phyloP scores from a whole-genome alignment of 176 grass and related monocot genomes.

The Stipa capillata region DNA sequence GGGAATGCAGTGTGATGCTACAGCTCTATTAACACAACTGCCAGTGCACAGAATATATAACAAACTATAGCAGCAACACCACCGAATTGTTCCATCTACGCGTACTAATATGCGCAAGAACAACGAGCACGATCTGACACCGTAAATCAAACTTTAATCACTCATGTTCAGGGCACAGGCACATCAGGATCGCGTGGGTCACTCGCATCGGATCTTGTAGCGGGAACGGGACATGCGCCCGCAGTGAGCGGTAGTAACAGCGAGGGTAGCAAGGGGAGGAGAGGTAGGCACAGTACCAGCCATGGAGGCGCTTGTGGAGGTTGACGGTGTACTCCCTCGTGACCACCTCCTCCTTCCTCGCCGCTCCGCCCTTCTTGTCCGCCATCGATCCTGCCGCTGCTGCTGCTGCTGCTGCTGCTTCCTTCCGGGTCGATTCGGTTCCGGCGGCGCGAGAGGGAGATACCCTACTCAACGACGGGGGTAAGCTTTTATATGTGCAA shows the following conservation, averaged over 20 bases:
- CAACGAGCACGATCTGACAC: neutral
- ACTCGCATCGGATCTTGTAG: neutral
- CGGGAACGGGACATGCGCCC: neutral
- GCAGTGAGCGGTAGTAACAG: neutral
- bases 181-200: neutral
- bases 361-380: conserved; percentile 48
- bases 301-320: conserved; percentile 90
- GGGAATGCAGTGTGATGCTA: neutral
- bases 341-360: conserved; percentile 76
- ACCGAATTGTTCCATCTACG: neutral
- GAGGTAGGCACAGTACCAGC: conserved; percentile 68
- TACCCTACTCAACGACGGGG: conserved; percentile 10
- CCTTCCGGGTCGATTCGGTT: neutral
- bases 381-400: conserved; percentile 34
- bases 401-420: neutral
- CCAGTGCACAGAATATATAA: neutral
- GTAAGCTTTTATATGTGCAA: neutral
- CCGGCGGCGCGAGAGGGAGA: conserved; percentile 39
- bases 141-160: neutral
- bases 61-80: neutral
- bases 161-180: neutral
- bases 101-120: neutral
- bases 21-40: neutral
- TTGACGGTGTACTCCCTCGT: conserved; percentile 82
- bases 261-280: neutral